Evolutionary conservation across 179 eudicot species (phyloP), one percentile per base, ranked within the genome.

Genomic region (Sideroxylon spinosum): DNA sequence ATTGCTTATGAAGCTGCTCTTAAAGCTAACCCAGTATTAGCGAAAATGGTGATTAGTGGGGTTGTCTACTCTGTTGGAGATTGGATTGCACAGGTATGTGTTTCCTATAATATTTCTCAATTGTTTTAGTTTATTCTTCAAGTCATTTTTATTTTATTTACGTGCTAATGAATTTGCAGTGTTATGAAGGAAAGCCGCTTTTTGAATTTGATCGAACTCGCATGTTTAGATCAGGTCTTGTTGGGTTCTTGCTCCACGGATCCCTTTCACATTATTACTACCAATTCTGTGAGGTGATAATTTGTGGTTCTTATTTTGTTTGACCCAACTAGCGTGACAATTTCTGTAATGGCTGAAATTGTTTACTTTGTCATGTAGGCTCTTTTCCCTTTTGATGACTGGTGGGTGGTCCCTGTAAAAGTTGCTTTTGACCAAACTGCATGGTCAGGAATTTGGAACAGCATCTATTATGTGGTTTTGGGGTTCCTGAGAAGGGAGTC

Each of bases 1-100:
- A 81, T 56, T 79, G 99, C 99, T 19, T 95, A 95, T 60, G 99
- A 95, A 84, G 97, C 85, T 84, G 93, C 91, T 77, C 94, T 95
- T 56, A 95, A 88, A 86, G 82, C 92, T 64, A 93, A 95, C 68
- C 99, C 99, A 0, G 94, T 95, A 14, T 80, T 95, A 20, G 97
- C 99, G 0, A 95, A 95, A 84, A 95, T 93, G 99, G 87, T 92
- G 74, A 95, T 95, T 74, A 95, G 98, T 84, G 99, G 99, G 80
- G 93, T 95, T 19, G 99, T 95, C 49, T 95, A 95, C 84, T 91
- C 99, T 46, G 19, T 92, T 9, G 99, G 99, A 65, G 99, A 95
- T 88, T 95, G 99, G 99, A 95, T 95, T 81, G 99, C 99, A 65
- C 99, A 95, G 92, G 99, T 93, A 83, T 20, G 69, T 49, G 62